These are phyloP conservation scores for Paramecium primaurelia DNA, from an alignment of 73 alveolate species.

Conservation along the genomic window DNA sequence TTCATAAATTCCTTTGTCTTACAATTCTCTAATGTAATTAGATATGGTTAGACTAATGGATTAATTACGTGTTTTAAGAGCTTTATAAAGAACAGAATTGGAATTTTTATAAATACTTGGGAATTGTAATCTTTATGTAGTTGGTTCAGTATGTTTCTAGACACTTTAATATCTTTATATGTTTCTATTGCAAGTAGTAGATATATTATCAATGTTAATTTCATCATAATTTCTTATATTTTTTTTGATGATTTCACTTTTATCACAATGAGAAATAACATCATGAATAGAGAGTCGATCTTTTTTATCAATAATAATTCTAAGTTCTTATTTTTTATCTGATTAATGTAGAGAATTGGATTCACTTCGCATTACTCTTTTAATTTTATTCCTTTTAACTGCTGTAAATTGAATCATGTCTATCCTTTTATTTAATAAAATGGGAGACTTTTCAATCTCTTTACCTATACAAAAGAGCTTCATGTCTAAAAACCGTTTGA, in stretches of 20 bases:
- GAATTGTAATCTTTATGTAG: neutral
- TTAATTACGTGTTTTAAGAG: neutral
- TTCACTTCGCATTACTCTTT: neutral
- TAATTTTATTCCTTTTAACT: neutral
- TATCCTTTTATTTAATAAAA: neutral
- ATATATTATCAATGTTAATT: neutral
- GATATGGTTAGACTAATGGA: neutral
- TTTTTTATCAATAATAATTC: neutral
- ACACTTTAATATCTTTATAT: neutral
- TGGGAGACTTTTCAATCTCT: conserved; percentile 47
- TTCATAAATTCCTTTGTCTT: neutral
- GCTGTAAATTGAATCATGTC: neutral
- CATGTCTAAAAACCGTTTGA: conserved; percentile 24
- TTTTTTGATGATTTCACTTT: neutral
- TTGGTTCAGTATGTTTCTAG: neutral
- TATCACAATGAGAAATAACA: neutral
- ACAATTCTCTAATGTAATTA: neutral
- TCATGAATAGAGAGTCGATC: neutral
- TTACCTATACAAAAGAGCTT: conserved; percentile 35
- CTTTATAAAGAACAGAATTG: neutral
- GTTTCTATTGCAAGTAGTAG: neutral
- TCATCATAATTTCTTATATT: neutral
- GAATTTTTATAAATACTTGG: neutral
- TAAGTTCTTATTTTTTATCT: neutral
- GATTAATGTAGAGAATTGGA: neutral